Evolutionary conservation across 2,329 filamentous ascomycete genomes (phyloP), one percentile per base, ranked within the genome.

Genomic region (Berkeleyomyces basicola): DNA sequence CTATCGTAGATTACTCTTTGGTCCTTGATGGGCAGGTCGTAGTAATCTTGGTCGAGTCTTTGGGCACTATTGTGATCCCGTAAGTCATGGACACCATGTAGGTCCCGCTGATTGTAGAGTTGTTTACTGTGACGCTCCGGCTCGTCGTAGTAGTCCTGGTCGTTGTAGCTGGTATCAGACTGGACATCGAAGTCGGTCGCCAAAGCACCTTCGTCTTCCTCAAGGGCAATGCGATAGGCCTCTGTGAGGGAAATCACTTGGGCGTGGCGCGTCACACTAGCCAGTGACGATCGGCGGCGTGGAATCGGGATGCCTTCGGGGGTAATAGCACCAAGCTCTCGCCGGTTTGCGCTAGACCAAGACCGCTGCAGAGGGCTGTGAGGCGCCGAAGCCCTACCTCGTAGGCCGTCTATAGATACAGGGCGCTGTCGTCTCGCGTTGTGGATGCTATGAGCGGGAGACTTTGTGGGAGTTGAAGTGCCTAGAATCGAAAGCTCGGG

Each of bases 361-460:
- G 59, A 59, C 23, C 63, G 60, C 37, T 64, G 63, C 10, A 62
- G 59, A 4, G 63, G 55, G 11, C 59, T 62, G 7, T 49, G 59
- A 3, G 63, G 63, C 9, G 58, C 57, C 6, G 51, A 55, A 31
- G 63, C 63, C 11, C 60, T 46, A 42, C 59, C 55, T 31, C 60
- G 63, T 9, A 64, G 59, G 60, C 61, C 61, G 40, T 64, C 63
- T 33, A 59, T 64, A 5, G 63, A 64, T 16, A 57, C 59, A n/a
- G 63, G 60, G 3, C 63, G 60, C 67, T 68, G 64, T 65, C 67
- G 65, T 39, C 40, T 68, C 47, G 57, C 46, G 57, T 64, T 60
- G 58, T 61, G 59, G 55, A 58, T 58, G 57, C 64, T 63, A 4
- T 58, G 53, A 37, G 58, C 42, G 16, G 63, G 60, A n/a, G 59